Conservation (phyloP, 1,284 basidiomycete species). For the Melampsora americana region DNA sequence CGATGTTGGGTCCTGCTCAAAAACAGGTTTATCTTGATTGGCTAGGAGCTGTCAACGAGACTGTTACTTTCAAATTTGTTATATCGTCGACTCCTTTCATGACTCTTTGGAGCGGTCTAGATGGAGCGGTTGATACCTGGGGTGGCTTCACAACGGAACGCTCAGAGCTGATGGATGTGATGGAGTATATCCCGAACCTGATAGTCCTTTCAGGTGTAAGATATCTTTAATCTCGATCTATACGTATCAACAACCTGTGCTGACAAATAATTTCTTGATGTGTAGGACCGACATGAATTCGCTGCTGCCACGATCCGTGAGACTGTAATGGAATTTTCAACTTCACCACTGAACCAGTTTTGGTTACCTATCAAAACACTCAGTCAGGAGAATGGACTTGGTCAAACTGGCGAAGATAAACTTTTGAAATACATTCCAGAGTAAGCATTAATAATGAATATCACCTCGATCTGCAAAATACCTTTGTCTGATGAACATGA, state of each 20-base stretch:
- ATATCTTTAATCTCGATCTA: constrained; percentile 48
- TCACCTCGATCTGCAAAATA: background rate
- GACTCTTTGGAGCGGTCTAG: constrained; percentile 66
- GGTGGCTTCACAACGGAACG: constrained; percentile 68
- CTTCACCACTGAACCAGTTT: constrained; percentile 66
- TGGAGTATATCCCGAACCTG: constrained; percentile 68
- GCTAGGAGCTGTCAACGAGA: constrained; percentile 67
- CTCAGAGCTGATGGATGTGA: constrained; percentile 59
- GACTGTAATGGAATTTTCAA: constrained; percentile 62
- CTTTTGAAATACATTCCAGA: constrained; percentile 61
- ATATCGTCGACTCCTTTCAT: constrained; percentile 74
- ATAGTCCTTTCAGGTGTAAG: constrained; percentile 50
- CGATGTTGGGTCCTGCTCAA: constrained; percentile 72
- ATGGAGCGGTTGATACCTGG: constrained; percentile 64
- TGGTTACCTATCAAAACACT: constrained; percentile 59
- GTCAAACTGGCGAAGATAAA: constrained; percentile 61
- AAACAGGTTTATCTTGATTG: constrained; percentile 66
- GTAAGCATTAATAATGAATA: background rate
- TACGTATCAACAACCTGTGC: background rate
- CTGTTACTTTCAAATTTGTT: constrained; percentile 76
- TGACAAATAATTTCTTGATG: background rate
- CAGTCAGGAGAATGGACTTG: constrained; percentile 54
- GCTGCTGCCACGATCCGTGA: constrained; percentile 61
- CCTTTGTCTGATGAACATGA: constrained; percentile 1
- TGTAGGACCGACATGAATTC: constrained; percentile 72